Evolutionary conservation across 108 stramenopile species (phyloP).

Genomic region (Nitzschia palea): DNA sequence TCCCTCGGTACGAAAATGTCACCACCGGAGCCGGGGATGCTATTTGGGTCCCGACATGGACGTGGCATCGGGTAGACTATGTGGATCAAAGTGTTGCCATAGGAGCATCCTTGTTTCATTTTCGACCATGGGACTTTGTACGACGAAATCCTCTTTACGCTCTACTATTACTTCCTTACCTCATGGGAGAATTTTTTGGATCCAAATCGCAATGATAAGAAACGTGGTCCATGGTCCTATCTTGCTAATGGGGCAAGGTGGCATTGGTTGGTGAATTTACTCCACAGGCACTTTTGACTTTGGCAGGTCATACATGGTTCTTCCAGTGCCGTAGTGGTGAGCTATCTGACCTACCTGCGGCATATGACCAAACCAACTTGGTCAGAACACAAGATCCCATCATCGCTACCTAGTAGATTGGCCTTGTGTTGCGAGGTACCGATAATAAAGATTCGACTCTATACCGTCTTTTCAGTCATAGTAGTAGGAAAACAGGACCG

Average conservation of each 20-base stretch:
- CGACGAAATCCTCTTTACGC: constrained; percentile 74
- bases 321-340: not conserved
- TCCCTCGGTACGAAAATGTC: constrained; percentile 51
- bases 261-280: not conserved
- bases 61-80: constrained; percentile 89
- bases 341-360: not conserved
- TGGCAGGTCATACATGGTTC: not conserved
- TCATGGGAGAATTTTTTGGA: constrained; percentile 72
- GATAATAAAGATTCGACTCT: too few species aligned
- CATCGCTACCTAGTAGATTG: too few species aligned
- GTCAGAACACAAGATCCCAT: not conserved
- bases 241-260: not conserved
- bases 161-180: constrained; percentile 63
- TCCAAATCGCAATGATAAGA: constrained; percentile 49
- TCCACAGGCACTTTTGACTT: not conserved
- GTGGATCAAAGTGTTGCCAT: constrained; percentile 42
- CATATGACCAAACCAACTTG: not conserved
- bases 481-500: too few species aligned
- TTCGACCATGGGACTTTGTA: constrained; percentile 64
- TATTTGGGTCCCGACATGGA: constrained; percentile 86
- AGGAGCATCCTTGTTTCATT: constrained; percentile 88
- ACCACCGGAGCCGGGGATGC: constrained; percentile 67
- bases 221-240: not conserved
- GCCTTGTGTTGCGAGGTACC: too few species aligned
- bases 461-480: too few species aligned